These are phyloP conservation scores for Nasturtium officinale DNA, from an alignment of 345 rosid genomes.

Conservation along the genomic window DNA sequence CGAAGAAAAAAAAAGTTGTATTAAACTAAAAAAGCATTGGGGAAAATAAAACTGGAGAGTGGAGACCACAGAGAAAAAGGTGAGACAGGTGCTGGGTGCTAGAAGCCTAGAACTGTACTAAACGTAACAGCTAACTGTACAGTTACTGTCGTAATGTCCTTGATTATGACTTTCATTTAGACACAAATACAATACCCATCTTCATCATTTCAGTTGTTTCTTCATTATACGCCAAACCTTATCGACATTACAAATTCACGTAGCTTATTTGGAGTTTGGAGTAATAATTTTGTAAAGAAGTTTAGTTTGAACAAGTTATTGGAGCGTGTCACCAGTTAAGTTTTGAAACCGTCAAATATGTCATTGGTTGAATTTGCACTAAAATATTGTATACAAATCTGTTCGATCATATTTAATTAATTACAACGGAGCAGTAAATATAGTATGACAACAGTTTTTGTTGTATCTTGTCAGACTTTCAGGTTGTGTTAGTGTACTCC, in stretches of 20 bases:
- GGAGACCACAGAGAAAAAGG: slow-evolving; percentile 39
- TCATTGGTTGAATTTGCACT: not conserved
- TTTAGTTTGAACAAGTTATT: not conserved
- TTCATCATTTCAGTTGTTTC: not conserved
- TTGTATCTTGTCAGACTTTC: slow-evolving; percentile 24
- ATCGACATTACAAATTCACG: not conserved
- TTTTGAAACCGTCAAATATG: not conserved
- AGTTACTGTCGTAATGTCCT: slow-evolving; percentile 39
- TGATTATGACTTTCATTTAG: slow-evolving; percentile 33
- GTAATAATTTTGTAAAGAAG: not conserved
- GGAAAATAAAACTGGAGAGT: slow-evolving; percentile 23
- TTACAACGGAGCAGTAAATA: slow-evolving; percentile 6
- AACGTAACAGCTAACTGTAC: slow-evolving; percentile 33
- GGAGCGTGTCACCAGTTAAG: not conserved
- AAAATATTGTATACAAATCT: not conserved
- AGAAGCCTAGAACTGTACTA: slow-evolving; percentile 20
- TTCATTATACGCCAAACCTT: not conserved
- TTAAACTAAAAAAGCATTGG: slow-evolving; percentile 6
- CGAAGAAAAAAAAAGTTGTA: not conserved
- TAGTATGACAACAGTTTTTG: slow-evolving; percentile 16
- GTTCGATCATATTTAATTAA: not conserved
- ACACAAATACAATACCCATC: not conserved
- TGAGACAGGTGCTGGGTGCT: slow-evolving; percentile 29
- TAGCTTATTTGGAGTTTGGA: not conserved
- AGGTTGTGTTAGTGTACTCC: not conserved